phyloP scores from a whole-genome alignment of 495 filamentous ascomycete genomes.

The Bombardia bombarda region DNA sequence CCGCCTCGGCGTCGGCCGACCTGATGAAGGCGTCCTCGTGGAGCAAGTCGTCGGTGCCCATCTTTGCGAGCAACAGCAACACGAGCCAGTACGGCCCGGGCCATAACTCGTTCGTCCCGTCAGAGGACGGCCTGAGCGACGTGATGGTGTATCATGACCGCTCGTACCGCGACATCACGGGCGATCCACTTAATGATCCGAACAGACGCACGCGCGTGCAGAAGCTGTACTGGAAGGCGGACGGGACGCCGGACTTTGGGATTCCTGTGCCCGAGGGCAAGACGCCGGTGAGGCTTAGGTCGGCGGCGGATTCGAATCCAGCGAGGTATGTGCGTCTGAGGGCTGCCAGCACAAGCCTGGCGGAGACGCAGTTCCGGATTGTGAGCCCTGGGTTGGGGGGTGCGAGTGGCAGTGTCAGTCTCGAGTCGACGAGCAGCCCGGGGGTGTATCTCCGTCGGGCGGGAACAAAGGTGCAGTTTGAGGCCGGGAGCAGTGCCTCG shows the following conservation, averaged over 20 bases:
- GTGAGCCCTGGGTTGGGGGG: conserved; percentile 13
- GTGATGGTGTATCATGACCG: conserved; percentile 45
- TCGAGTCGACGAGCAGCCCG: conserved; percentile 16
- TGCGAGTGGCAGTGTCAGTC: conserved; percentile 4
- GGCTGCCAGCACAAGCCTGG: conserved; percentile 1
- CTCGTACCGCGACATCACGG: conserved; percentile 29
- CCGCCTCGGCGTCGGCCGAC: conserved; percentile 32
- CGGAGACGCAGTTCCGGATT: conserved; percentile 13
- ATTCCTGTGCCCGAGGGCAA: conserved; percentile 18
- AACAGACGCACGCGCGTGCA: conserved; percentile 43
- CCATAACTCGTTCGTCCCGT: conserved; percentile 43
- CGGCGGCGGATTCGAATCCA: background rate
- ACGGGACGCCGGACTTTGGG: conserved; percentile 42
- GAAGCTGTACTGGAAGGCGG: conserved; percentile 34
- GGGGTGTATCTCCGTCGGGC: conserved; percentile 10
- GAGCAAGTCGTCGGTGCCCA: conserved; percentile 26
- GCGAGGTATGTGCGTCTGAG: conserved; percentile 1
- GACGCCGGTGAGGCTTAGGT: conserved; percentile 12
- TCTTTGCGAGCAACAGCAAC: conserved; percentile 29
- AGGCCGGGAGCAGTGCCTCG: background rate
- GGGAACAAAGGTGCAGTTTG: conserved; percentile 6
- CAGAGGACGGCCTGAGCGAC: conserved; percentile 39
- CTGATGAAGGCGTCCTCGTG: conserved; percentile 31
- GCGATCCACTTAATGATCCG: conserved; percentile 29
- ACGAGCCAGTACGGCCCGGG: conserved; percentile 46